Base-by-base conservation (phyloP, 176 grass and related monocot genomes). In the Zoysia japonica region DNA sequence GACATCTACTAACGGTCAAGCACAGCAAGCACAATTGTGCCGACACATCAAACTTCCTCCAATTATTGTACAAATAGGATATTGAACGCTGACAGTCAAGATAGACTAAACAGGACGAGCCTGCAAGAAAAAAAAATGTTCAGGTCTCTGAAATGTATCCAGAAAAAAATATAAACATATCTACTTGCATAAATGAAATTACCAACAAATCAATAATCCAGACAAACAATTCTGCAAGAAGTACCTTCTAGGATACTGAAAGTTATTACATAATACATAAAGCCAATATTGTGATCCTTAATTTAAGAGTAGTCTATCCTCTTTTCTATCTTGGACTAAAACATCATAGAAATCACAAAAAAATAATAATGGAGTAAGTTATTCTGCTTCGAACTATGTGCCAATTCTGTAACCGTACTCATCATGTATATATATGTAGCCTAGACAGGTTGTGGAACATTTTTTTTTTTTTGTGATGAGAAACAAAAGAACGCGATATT, bases 1-100 rank as follows among this genome's bases (percentile, higher is more conserved):
- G 88, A 93, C 91, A 93, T 93, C 82, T 78, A 77, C 17, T 81
- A 67, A 82, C 42, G 54, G 67, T 56, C 78, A 86, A 68, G 36
- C 61, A 42, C 16, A 72, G 16, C 11, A 80, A 50, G 50, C 7
- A 4, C 68, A 73, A 3, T 28, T 60, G 43, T 47, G 68, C 61
- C 84, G 62, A 67, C 83, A 72, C 61, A 62, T 67, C 70, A 79
- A 61, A 36, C 2, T 9, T 75, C 76, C 70, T 80, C 47, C 53
- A 68, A 63, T 48, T 20, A n/a, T 44, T 47, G 46, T 63, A 55
- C 5, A 36, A 62, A 35, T 9, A 49, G 9, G 41, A 66, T 76
- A 47, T 9, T 13, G 70, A 61, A 38, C 61, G 70, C 17, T 63
- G 64, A 15, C 20, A 17, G 16, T 46, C 53, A 68, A 68, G 62